A percentile compares a stretch with the other conserved stretches of the same genome.
These are phyloP conservation scores for Venturia asperata DNA, from an alignment of 2,329 filamentous ascomycete genomes.

Conservation along the genomic window DNA sequence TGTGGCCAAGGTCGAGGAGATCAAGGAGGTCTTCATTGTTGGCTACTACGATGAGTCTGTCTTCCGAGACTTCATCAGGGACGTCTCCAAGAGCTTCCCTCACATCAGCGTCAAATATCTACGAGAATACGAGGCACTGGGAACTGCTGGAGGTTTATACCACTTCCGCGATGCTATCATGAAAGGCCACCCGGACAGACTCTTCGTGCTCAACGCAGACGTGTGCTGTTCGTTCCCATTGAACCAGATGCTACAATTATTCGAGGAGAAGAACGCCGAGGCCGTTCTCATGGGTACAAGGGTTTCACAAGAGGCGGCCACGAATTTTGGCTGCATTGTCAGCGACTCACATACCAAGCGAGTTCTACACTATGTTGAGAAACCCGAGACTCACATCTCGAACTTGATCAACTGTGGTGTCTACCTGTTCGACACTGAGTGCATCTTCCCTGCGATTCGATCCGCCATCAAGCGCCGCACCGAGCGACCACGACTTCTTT, in stretches of 20 bases:
- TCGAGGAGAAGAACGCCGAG: constrained; percentile 91
- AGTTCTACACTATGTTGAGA: constrained; percentile 98
- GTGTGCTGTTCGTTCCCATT: constrained; percentile 98
- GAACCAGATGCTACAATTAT: constrained; percentile 88
- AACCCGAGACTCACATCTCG: constrained; percentile 94
- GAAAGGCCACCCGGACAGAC: constrained; percentile 86
- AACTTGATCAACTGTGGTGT: constrained; percentile 99
- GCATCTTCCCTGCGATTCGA: constrained; percentile 92
- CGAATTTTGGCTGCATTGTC: constrained; percentile 97
- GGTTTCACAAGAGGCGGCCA: constrained; percentile 76
- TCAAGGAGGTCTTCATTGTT: constrained; percentile 95
- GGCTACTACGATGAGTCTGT: constrained; percentile 98
- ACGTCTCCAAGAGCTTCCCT: constrained; percentile 75
- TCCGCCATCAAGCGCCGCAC: constrained; percentile 92
- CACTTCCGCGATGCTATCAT: constrained; percentile 98
- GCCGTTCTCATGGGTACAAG: constrained; percentile 92
- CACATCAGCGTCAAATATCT: constrained; percentile 89
- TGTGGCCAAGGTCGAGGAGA: constrained; percentile 79
- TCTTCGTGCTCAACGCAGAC: constrained; percentile 96
- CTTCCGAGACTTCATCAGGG: constrained; percentile 97
- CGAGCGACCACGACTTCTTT: constrained; percentile 81
- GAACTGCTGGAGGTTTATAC: constrained; percentile 93
- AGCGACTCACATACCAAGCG: constrained; percentile 89
- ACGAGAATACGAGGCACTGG: constrained; percentile 92
- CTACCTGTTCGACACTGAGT: constrained; percentile 92